Evolutionary conservation across 2,329 filamentous ascomycete species (phyloP), one percentile per base, ranked within the genome.

Genomic region (Fusarium drepaniforme): DNA sequence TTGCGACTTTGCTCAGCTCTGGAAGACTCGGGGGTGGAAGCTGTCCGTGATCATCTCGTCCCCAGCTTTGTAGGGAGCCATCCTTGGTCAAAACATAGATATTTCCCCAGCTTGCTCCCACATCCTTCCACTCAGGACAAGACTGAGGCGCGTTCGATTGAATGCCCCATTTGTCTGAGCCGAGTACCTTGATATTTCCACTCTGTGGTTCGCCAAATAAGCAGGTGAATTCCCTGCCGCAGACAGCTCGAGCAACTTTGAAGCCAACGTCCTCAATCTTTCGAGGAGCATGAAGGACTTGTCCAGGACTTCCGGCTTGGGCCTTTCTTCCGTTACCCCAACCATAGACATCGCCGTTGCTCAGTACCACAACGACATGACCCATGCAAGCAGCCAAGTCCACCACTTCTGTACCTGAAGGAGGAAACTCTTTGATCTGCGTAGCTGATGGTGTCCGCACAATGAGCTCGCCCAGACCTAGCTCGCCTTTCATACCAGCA

Each of bases 301-400:
- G 85, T 33, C 84, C 84, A 0, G 88, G 88, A 49, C 85, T 83
- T 1, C 95, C 96, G 1, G 97, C 84, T 81, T 99, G 96, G 0
- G 94, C 94, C 80, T 98, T 97, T 28, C 95, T 90, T 16, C 93
- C 93, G 77, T 91, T 94, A 0, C 97, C 97, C 96, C 96, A 98
- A 3, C 95, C 96, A 81, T 93, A 97, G 2, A 92, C 92, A 18
- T 93, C 88, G 0, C 96, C 96, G 80, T 93, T 93, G 51, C 89
- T 89, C 5, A 97, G 83, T 0, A 98, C 89, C 2, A 86, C 90
- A 18, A 97, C 89, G 0, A 91, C 91, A 80, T 99, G 97, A 25
- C 91, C 91, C 86, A 97, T 93, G 37, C 93, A 91, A 13, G 94
- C 93, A 3, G 92, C 86, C 30, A 98, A 80, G 68, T 93, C 89